These are phyloP conservation scores for Candida ficus DNA, from an alignment of 805 yeast genomes.

Conservation along the genomic window DNA sequence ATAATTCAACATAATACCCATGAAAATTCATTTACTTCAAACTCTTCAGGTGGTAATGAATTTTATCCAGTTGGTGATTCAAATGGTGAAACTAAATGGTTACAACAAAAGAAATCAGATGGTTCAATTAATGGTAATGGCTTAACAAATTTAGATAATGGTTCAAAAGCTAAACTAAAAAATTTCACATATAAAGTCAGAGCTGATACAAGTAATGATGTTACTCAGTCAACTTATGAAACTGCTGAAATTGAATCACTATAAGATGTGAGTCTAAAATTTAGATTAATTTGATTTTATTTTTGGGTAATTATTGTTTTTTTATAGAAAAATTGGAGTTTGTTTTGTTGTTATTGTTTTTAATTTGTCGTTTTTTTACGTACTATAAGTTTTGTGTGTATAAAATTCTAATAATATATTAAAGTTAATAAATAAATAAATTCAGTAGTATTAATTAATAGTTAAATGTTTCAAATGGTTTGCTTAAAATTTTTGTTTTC, in stretches of 20 bases:
- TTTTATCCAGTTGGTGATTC: conserved; percentile 20
- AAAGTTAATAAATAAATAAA: background rate
- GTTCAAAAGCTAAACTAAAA: conserved; percentile 31
- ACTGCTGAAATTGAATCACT: conserved; percentile 28
- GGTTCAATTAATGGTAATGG: background rate
- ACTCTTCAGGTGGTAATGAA: conserved; percentile 17
- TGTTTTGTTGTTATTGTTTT: background rate
- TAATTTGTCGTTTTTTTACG: conserved; percentile 1
- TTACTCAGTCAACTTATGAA: conserved; percentile 21
- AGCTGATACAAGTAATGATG: conserved; percentile 28
- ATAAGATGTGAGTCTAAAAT: background rate
- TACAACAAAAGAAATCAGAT: conserved; percentile 13
- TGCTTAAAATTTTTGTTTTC: background rate
- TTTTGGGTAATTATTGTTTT: background rate
- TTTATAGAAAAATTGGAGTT: background rate
- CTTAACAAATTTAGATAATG: background rate
- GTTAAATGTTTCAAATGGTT: background rate
- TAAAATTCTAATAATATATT: conserved; percentile 2
- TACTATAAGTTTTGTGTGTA: conserved; percentile 1
- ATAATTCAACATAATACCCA: background rate
- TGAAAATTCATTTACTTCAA: conserved; percentile 21
- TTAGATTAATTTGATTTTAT: background rate
- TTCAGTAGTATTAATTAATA: too few species aligned
- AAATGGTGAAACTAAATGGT: conserved; percentile 21
- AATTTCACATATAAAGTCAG: conserved; percentile 30